Evolutionary conservation across 305 asterid species (phyloP).

Genomic region (Solanum hybrid): DNA sequence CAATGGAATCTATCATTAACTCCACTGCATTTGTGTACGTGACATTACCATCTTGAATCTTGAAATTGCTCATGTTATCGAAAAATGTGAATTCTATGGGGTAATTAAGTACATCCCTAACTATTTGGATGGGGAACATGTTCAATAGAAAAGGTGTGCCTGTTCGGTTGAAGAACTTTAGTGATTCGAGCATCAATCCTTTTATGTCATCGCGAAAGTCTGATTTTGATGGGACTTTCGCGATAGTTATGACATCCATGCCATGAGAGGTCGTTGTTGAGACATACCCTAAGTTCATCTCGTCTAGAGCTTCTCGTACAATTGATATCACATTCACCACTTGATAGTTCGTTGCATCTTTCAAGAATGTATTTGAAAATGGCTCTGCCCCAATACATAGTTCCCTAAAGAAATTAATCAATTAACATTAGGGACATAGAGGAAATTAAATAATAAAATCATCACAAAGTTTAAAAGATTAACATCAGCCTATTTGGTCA

Average conservation of each 20-base stretch:
- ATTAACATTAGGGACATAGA: not conserved
- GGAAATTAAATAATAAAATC: not conserved
- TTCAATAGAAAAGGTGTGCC: conserved; percentile 15
- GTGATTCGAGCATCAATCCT: not conserved
- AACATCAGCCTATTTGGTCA: not conserved
- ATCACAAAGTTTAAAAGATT: not conserved
- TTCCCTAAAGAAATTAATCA: not conserved
- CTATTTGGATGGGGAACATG: conserved; percentile 2
- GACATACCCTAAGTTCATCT: not conserved
- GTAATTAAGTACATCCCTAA: not conserved
- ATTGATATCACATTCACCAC: not conserved
- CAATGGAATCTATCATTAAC: conserved; percentile 19
- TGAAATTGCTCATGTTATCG: conserved; percentile 5
- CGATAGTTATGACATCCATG: not conserved
- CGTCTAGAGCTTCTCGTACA: conserved; percentile 3
- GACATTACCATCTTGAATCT: conserved; percentile 21
- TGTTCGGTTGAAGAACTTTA: conserved; percentile 6
- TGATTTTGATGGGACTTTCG: conserved; percentile 29
- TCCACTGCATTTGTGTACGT: conserved; percentile 31
- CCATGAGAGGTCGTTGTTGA: conserved; percentile 7
- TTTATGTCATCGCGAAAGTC: conserved; percentile 28
- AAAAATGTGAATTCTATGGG: conserved; percentile 21
- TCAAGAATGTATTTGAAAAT: not conserved
- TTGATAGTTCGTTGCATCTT: not conserved
- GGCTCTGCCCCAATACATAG: not conserved